Evolutionary conservation across 805 yeast species (phyloP).

Genomic region (Monosporozyma aerobia): DNA sequence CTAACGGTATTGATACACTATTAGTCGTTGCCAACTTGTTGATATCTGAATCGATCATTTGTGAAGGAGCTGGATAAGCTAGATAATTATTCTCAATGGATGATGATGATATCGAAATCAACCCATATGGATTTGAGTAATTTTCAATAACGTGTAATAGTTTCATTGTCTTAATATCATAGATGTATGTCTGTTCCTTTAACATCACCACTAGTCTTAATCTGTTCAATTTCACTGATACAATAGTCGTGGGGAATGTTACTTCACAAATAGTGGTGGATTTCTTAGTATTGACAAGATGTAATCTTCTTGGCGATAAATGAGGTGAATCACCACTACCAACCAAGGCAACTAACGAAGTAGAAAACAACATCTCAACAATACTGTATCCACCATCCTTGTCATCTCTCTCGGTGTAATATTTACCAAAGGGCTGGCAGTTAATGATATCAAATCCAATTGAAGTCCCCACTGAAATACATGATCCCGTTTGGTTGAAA

Average conservation of each 20-base stretch:
- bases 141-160: slow-evolving; percentile 46
- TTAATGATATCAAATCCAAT: slow-evolving; percentile 58
- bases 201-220: slow-evolving; percentile 54
- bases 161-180: slow-evolving; percentile 64
- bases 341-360: slow-evolving; percentile 64
- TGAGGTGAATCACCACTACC: slow-evolving; percentile 60
- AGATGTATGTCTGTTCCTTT: slow-evolving; percentile 57
- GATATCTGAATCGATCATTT: slow-evolving; percentile 32
- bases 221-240: slow-evolving; percentile 56
- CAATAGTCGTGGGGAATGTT: slow-evolving; percentile 53
- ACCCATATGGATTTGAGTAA: slow-evolving; percentile 40
- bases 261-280: slow-evolving; percentile 57
- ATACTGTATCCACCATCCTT: slow-evolving; percentile 51
- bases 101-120: slow-evolving; percentile 55
- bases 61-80: slow-evolving; percentile 76
- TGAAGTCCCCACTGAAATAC: slow-evolving; percentile 60
- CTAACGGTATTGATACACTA: slow-evolving; percentile 15
- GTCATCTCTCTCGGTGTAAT: slow-evolving; percentile 30
- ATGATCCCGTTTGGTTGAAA: slow-evolving; percentile 68
- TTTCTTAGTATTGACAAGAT: slow-evolving; percentile 71
- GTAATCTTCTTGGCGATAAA: slow-evolving; percentile 71
- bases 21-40: slow-evolving; percentile 25
- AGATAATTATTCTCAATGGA: slow-evolving; percentile 41
- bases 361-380: slow-evolving; percentile 69
- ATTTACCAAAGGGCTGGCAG: slow-evolving; percentile 57